Percentiles rank a stretch among this genome's conserved stretches.
These are phyloP conservation scores for Podila epicladia DNA, from an alignment of 192 early-diverging fungal species.

Conservation along the genomic window DNA sequence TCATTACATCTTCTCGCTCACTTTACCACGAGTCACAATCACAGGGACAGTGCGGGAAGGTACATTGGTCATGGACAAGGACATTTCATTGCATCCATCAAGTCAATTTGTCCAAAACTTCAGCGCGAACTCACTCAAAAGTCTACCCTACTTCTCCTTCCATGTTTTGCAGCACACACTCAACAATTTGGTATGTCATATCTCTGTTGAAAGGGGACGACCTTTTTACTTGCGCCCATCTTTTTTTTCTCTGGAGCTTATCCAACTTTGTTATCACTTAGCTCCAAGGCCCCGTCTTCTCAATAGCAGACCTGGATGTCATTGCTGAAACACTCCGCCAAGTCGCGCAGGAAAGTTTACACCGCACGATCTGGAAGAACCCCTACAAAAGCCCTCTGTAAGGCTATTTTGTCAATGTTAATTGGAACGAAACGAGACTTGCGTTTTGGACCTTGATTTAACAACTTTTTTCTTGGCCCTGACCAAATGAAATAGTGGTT, in stretches of 20 bases:
- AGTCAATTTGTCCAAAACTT: not conserved
- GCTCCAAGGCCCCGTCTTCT: constrained; percentile 41
- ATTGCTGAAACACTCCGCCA: constrained; percentile 43
- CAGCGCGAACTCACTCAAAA: not conserved
- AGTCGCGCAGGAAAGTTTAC: constrained; percentile 34
- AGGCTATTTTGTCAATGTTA: not conserved
- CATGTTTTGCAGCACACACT: constrained; percentile 21
- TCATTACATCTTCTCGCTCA: constrained; percentile 13
- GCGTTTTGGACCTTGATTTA: not conserved
- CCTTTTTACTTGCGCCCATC: not conserved
- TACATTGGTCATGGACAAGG: not conserved
- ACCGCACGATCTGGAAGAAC: constrained; percentile 44
- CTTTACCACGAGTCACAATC: constrained; percentile 48
- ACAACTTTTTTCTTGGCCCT: not conserved
- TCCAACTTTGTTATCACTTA: not conserved
- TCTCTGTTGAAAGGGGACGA: too few relatives aligned
- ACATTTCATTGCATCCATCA: not conserved
- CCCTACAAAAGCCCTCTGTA: constrained; percentile 50
- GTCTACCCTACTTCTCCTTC: not conserved
- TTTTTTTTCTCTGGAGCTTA: too few relatives aligned
- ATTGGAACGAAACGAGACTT: not conserved
- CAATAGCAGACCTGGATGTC: constrained; percentile 38
- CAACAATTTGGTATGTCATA: constrained; percentile 35
- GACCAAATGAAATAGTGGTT: constrained; percentile 9
- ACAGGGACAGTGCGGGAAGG: constrained; percentile 52